These are phyloP conservation scores for Gliomastix tumulicola DNA, from an alignment of 2,329 filamentous ascomycete species.

Conservation along the genomic window DNA sequence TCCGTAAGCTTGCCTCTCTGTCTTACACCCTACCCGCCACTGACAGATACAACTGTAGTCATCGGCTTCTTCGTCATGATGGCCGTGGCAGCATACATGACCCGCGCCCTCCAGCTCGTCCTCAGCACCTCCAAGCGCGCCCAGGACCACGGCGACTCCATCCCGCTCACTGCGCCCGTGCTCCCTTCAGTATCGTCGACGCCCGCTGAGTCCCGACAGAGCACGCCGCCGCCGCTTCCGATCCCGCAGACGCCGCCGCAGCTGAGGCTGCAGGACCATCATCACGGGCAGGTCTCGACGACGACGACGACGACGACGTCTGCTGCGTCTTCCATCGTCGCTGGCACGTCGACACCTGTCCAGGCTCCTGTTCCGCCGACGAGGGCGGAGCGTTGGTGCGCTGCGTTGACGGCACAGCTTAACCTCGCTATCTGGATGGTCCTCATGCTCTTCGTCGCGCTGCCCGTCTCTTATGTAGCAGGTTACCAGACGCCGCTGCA, in stretches of 20 bases:
- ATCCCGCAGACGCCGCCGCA: slow-evolving; percentile 14
- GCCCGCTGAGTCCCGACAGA: slow-evolving; percentile 2
- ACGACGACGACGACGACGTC: slow-evolving; percentile 8
- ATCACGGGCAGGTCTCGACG: slow-evolving; percentile 7
- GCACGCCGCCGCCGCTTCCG: slow-evolving; percentile 4
- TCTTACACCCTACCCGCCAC: background rate
- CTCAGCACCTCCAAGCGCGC: slow-evolving; percentile 45
- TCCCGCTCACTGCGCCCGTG: slow-evolving; percentile 28
- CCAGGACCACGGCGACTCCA: slow-evolving; percentile 40
- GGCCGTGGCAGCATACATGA: slow-evolving; percentile 44
- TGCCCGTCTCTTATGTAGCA: slow-evolving; percentile 46
- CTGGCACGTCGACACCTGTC: slow-evolving; percentile 12
- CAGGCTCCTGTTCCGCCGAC: slow-evolving; percentile 35
- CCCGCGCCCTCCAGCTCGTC: slow-evolving; percentile 43
- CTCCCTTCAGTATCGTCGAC: slow-evolving; percentile 10
- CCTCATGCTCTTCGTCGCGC: slow-evolving; percentile 41
- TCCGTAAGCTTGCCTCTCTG: slow-evolving; percentile 30
- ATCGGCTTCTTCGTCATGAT: slow-evolving; percentile 48
- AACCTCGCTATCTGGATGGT: slow-evolving; percentile 35
- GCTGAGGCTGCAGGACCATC: slow-evolving; percentile 16
- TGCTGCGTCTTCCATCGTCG: slow-evolving; percentile 2
- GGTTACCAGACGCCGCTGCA: slow-evolving; percentile 46
- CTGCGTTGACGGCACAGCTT: slow-evolving; percentile 33
- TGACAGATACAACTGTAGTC: slow-evolving; percentile 25
- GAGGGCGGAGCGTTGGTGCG: slow-evolving; percentile 42